Percentiles rank a stretch among this genome's conserved stretches.
Evolutionary conservation across 2,329 filamentous ascomycete species (phyloP).

Genomic region (Colletotrichum sp.): DNA sequence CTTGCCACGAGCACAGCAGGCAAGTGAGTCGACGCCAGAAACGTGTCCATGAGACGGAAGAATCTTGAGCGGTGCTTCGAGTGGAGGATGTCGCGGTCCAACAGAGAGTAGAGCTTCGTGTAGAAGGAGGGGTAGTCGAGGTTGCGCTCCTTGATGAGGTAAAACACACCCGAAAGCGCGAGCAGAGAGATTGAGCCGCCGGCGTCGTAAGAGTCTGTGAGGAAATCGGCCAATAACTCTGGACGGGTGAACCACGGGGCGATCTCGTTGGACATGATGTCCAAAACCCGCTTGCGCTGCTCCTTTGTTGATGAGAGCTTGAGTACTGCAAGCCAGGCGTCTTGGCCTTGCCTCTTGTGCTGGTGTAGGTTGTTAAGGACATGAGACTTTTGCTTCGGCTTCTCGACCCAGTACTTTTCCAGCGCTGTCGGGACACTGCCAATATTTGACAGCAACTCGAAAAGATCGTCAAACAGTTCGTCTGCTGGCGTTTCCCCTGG

Average conservation of each 20-base stretch:
- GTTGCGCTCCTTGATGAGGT: slow-evolving; percentile 91
- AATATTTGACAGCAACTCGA: slow-evolving; percentile 69
- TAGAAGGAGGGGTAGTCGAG: slow-evolving; percentile 97
- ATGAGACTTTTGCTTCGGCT: slow-evolving; percentile 72
- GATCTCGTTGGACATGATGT: slow-evolving; percentile 77
- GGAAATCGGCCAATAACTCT: slow-evolving; percentile 92
- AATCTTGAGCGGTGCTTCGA: slow-evolving; percentile 94
- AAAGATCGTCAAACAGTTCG: slow-evolving; percentile 59
- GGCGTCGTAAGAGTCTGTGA: slow-evolving; percentile 90
- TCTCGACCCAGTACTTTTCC: slow-evolving; percentile 69
- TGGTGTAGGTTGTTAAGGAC: slow-evolving; percentile 67
- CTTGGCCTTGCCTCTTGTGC: slow-evolving; percentile 82
- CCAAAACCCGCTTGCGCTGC: slow-evolving; percentile 80
- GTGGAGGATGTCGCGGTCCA: slow-evolving; percentile 86
- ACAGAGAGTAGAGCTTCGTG: slow-evolving; percentile 87
- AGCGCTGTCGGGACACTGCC: slow-evolving; percentile 76
- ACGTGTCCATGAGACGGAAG: slow-evolving; percentile 90
- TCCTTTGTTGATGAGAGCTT: slow-evolving; percentile 69
- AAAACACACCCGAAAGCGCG: slow-evolving; percentile 91
- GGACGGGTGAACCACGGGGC: slow-evolving; percentile 89
- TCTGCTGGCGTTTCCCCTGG: slow-evolving; percentile 28
- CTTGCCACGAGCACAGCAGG: slow-evolving; percentile 90
- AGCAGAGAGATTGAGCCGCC: slow-evolving; percentile 88
- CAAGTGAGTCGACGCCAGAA: slow-evolving; percentile 89
- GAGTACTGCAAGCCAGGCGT: slow-evolving; percentile 85